phyloP scores from a whole-genome alignment of 768 basidiomycete genomes.

The Boletus rubropictus region DNA sequence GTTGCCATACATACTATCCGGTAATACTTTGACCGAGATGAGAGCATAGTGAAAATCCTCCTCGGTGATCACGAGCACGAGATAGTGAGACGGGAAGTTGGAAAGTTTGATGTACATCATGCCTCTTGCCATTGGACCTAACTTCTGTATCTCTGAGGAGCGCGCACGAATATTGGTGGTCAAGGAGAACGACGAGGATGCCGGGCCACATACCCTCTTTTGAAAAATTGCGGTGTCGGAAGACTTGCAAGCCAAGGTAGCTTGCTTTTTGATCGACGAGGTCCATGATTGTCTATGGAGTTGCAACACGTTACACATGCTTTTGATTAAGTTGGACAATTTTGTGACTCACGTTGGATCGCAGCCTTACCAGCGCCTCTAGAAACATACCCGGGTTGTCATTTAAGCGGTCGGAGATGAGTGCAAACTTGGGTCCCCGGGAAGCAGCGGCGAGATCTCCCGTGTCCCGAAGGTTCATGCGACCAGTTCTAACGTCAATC shows the following conservation, averaged over 20 bases:
- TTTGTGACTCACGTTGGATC: constrained; percentile 50
- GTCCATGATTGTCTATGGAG: constrained; percentile 74
- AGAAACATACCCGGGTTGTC: constrained; percentile 58
- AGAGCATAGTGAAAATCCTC: constrained; percentile 77
- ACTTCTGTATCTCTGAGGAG: constrained; percentile 57
- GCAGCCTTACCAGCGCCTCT: constrained; percentile 51
- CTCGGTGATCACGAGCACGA: constrained; percentile 78
- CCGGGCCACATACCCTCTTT: constrained; percentile 46
- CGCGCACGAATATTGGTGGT: not conserved
- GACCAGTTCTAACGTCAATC: constrained; percentile 76
- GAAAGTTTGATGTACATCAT: constrained; percentile 72
- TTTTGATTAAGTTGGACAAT: not conserved
- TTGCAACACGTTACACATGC: not conserved
- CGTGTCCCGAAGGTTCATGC: constrained; percentile 71
- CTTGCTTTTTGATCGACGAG: constrained; percentile 80
- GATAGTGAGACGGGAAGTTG: constrained; percentile 75
- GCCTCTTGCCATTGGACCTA: constrained; percentile 58
- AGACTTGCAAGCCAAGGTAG: constrained; percentile 76
- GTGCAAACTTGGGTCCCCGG: constrained; percentile 59
- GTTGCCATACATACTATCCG: constrained; percentile 50
- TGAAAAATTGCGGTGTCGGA: constrained; percentile 61
- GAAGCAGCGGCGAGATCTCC: constrained; percentile 75
- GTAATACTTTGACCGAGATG: constrained; percentile 55
- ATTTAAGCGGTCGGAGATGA: constrained; percentile 58
- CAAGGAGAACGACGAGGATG: not conserved